Evolutionary conservation across 495 filamentous ascomycete species (phyloP).

Genomic region (Aspergillus nanangensis): DNA sequence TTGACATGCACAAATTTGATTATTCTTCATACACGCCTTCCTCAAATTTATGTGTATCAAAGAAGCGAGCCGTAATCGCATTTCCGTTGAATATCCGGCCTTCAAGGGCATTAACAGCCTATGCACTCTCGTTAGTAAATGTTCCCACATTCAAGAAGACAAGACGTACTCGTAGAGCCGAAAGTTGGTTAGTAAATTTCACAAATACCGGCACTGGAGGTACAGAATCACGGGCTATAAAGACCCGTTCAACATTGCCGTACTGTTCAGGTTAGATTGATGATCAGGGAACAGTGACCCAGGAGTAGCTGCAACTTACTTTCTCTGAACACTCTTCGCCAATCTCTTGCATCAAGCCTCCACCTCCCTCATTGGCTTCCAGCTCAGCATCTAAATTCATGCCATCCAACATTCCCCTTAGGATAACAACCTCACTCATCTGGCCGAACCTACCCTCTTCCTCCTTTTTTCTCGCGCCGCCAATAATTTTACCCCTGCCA

Average conservation of each 20-base stretch:
- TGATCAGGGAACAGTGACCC: neutral
- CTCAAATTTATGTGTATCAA: constrained; percentile 76
- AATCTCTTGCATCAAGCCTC: constrained; percentile 84
- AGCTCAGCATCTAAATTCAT: constrained; percentile 70
- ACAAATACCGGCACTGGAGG: constrained; percentile 72
- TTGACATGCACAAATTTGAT: too few relatives aligned
- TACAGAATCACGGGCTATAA: constrained; percentile 55
- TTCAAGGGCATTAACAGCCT: constrained; percentile 86
- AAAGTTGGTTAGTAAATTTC: constrained; percentile 77
- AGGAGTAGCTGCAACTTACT: constrained; percentile 31
- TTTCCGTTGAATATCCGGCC: constrained; percentile 85
- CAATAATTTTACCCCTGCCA: constrained; percentile 77
- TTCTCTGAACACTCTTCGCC: constrained; percentile 86
- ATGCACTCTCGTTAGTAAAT: constrained; percentile 6
- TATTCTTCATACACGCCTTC: constrained; percentile 55
- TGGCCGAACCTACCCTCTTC: constrained; percentile 62
- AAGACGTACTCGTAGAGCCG: constrained; percentile 68
- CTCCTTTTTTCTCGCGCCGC: constrained; percentile 46
- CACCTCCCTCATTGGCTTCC: constrained; percentile 43
- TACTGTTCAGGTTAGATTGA: constrained; percentile 47
- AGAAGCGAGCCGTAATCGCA: constrained; percentile 71
- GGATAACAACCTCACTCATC: constrained; percentile 74
- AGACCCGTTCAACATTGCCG: constrained; percentile 79
- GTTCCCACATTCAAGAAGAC: neutral
- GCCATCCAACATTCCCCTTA: constrained; percentile 77